Conservation (phyloP, 2,329 filamentous ascomycete genomes). For the Ophiocordyceps unilateralis region DNA sequence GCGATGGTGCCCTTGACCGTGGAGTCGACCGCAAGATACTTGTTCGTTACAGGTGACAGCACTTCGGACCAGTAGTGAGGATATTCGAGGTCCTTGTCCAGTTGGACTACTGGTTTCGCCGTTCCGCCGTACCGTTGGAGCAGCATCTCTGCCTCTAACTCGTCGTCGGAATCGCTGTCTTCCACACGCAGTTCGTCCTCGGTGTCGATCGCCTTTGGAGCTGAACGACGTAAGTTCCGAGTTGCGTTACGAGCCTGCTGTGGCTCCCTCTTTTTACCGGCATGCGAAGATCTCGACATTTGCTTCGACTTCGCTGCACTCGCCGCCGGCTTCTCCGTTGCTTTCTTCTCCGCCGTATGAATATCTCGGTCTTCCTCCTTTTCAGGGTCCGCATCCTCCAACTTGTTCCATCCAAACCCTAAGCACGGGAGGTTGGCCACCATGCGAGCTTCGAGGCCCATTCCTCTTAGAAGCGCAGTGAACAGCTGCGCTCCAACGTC, state of each 20-base stretch:
- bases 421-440: constrained; percentile 71
- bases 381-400: constrained; percentile 53
- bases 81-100: constrained; percentile 62
- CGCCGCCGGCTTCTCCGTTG: constrained; percentile 2
- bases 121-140: constrained; percentile 19
- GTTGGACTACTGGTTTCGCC: constrained; percentile 26
- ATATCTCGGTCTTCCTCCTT: constrained; percentile 12
- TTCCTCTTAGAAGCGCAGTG: constrained; percentile 61
- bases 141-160: constrained; percentile 40
- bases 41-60: constrained; percentile 64
- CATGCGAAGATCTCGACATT: too few relatives aligned
- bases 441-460: constrained; percentile 70
- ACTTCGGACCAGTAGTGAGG: constrained; percentile 92
- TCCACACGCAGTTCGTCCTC: constrained; percentile 28
- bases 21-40: constrained; percentile 63
- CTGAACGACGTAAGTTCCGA: constrained; percentile 1
- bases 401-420: constrained; percentile 81
- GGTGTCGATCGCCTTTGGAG: constrained; percentile 18
- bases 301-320: constrained; percentile 2
- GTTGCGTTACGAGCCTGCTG: constrained; percentile 5
- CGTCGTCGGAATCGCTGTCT: constrained; percentile 34
- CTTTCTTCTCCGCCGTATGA: constrained; percentile 2
- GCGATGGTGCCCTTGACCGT: constrained; percentile 52
- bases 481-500: constrained; percentile 85
- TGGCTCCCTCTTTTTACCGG: constrained; percentile 1